These are phyloP conservation scores for Solanum ossicruentum DNA, from an alignment of 257 asterid genomes.

Conservation along the genomic window DNA sequence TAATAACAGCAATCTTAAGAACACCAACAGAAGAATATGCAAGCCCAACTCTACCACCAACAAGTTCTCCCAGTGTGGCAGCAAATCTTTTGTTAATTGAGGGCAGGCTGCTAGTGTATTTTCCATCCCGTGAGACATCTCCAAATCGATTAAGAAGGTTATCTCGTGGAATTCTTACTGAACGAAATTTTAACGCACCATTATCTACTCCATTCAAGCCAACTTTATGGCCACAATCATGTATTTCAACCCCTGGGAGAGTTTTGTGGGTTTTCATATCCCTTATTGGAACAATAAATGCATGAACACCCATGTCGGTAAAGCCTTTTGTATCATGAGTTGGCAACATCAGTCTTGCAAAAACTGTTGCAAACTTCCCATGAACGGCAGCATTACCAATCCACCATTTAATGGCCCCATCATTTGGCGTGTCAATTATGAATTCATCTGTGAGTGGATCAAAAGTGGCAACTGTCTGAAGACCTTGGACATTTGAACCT, in stretches of 20 bases:
- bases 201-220: conserved; percentile 96
- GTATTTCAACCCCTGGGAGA: conserved; percentile 78
- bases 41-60: conserved; percentile 96
- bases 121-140: conserved; percentile 79
- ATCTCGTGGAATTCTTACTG: conserved; percentile 87
- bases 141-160: conserved; percentile 93
- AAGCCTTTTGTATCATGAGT: conserved; percentile 60
- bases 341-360: conserved; percentile 78
- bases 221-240: conserved; percentile 92
- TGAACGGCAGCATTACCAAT: conserved; percentile 98
- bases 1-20: conserved; percentile 59
- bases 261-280: conserved; percentile 61
- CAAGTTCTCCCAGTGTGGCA: conserved; percentile 96
- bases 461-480: conserved; percentile 76
- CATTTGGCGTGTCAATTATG: conserved; percentile 79
- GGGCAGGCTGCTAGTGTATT: conserved; percentile 79
- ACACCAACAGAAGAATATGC: conserved; percentile 92
- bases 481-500: conserved; percentile 98
- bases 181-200: conserved; percentile 72
- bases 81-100: conserved; percentile 77
- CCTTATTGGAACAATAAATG: conserved; percentile 85
- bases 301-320: conserved; percentile 96
- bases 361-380: conserved; percentile 96
- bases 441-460: conserved; percentile 82
- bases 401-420: conserved; percentile 99